Percentiles rank a stretch among this genome's conserved stretches.
phyloP scores from a whole-genome alignment of 192 early-diverging fungal species.

The Cladochytrium replicatum region DNA sequence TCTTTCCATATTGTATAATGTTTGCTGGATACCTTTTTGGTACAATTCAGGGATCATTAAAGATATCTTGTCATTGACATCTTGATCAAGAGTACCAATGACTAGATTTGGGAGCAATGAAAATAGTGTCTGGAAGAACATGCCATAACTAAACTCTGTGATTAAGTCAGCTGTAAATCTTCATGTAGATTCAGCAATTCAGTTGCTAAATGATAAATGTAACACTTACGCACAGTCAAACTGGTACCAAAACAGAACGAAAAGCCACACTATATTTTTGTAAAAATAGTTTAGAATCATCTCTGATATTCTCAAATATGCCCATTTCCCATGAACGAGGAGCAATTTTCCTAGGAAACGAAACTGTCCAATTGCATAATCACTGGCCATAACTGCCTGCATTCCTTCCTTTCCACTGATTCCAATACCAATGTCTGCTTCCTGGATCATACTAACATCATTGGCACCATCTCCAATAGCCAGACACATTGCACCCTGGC shows the following conservation, averaged over 20 bases:
- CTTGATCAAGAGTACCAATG: conserved; percentile 57
- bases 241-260: conserved; percentile 89
- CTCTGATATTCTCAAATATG: conserved; percentile 80
- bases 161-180: conserved; percentile 42
- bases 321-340: conserved; percentile 87
- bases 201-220: not conserved
- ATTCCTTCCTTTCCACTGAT: conserved; percentile 54
- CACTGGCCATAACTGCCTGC: conserved; percentile 89
- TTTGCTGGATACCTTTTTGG: conserved; percentile 71
- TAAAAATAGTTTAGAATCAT: conserved; percentile 92
- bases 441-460: conserved; percentile 53
- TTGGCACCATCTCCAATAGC: conserved; percentile 54
- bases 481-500: conserved; percentile 68
- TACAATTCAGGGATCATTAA: conserved; percentile 57
- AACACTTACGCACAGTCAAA: conserved; percentile 71
- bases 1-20: conserved; percentile 68
- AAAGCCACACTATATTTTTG: conserved; percentile 92
- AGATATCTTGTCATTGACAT: conserved; percentile 47
- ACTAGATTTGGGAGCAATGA: conserved; percentile 74
- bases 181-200: not conserved
- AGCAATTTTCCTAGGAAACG: conserved; percentile 76
- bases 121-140: conserved; percentile 91
- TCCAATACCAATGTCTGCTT: conserved; percentile 58
- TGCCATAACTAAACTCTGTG: conserved; percentile 69
- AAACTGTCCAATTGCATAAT: conserved; percentile 90